These are phyloP conservation scores for Strigomonas culicis DNA, from an alignment of 208 protist species.

Conservation along the genomic window DNA sequence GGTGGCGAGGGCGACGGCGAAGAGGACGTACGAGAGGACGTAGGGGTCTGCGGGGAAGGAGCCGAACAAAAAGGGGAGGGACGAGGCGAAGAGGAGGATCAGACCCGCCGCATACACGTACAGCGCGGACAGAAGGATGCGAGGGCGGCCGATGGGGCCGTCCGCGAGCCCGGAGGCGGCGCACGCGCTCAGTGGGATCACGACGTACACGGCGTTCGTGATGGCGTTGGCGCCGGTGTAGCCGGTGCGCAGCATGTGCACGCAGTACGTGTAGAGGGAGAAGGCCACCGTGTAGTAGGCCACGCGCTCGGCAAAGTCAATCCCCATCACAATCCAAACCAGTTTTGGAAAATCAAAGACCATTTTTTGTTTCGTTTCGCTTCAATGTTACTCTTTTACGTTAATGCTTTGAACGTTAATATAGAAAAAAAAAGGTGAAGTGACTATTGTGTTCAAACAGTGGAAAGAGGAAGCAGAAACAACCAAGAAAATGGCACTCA, in stretches of 20 bases:
- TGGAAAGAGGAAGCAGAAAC: not conserved
- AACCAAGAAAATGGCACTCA: too few relatives aligned
- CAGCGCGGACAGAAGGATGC: constrained; percentile 27
- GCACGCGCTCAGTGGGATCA: constrained; percentile 44
- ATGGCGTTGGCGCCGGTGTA: constrained; percentile 31
- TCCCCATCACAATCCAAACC: constrained; percentile 40
- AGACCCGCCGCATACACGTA: constrained; percentile 32
- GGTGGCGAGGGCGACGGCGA: constrained; percentile 21
- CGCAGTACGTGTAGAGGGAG: constrained; percentile 65
- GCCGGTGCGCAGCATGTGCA: constrained; percentile 41
- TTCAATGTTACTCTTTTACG: not conserved
- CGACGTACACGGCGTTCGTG: constrained; percentile 48
- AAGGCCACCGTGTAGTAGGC: constrained; percentile 65
- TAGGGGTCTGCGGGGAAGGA: constrained; percentile 28
- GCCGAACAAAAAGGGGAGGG: constrained; percentile 36
- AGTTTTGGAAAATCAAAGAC: constrained; percentile 29
- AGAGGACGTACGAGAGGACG: constrained; percentile 18
- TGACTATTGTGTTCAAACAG: not conserved
- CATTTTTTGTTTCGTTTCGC: not conserved
- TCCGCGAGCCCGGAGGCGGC: constrained; percentile 53
- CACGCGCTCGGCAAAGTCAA: constrained; percentile 63
- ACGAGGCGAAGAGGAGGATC: constrained; percentile 32
- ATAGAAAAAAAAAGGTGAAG: too few relatives aligned
- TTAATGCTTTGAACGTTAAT: too few relatives aligned
- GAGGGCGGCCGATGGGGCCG: constrained; percentile 31